These are phyloP conservation scores for Poa annua DNA, from an alignment of 176 grass and related monocot species.

Conservation along the genomic window DNA sequence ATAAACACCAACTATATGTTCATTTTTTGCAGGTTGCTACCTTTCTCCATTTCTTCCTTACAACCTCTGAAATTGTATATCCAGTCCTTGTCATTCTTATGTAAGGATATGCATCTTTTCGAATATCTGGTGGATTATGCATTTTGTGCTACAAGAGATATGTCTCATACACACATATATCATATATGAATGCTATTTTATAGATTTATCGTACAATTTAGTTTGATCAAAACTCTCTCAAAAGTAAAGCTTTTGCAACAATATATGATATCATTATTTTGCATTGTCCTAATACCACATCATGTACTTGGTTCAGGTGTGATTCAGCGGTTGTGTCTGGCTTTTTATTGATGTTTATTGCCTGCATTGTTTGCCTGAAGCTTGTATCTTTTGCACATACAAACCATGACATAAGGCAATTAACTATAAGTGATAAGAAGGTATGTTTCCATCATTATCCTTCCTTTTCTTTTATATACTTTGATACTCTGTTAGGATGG, in stretches of 20 bases:
- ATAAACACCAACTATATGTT: not conserved
- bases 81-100: slow-evolving; percentile 86
- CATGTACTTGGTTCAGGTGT: slow-evolving; percentile 61
- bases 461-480: slow-evolving; percentile 18
- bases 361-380: slow-evolving; percentile 91
- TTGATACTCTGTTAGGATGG: not conserved
- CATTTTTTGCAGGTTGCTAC: slow-evolving; percentile 62
- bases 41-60: slow-evolving; percentile 63
- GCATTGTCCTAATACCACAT: slow-evolving; percentile 35
- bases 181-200: slow-evolving; percentile 11
- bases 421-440: slow-evolving; percentile 66
- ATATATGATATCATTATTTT: not conserved
- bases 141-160: not conserved
- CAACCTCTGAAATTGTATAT: slow-evolving; percentile 72
- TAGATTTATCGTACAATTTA: not conserved
- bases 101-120: slow-evolving; percentile 55
- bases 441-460: slow-evolving; percentile 50
- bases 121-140: slow-evolving; percentile 25
- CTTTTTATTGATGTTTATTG: slow-evolving; percentile 89
- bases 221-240: not conserved
- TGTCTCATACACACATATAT: not conserved
- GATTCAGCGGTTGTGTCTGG: slow-evolving; percentile 95
- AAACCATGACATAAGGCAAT: slow-evolving; percentile 89
- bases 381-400: slow-evolving; percentile 96
- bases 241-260: not conserved